Conservation (phyloP, 176 grass and related monocot species). For the Bonia amplexicaulis region DNA sequence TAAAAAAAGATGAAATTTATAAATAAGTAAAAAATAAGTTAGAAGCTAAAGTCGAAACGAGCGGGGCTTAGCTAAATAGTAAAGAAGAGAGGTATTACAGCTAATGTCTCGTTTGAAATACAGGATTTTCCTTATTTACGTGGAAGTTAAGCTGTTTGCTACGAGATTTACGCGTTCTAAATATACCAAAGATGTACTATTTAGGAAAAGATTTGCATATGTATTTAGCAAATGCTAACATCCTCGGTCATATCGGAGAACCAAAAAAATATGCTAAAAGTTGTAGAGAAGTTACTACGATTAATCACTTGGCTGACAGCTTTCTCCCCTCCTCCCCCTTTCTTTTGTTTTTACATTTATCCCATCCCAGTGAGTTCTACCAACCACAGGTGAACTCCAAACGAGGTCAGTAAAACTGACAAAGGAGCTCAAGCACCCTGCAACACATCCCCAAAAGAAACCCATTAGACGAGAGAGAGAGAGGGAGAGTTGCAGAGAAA, state of each 20-base stretch:
- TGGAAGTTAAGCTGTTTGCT: accelerated
- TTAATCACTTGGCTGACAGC: too few species aligned
- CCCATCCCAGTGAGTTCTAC: background rate
- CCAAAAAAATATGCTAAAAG: background rate
- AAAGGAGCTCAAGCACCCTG: background rate
- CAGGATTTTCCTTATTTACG: accelerated
- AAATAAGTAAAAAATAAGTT: too few species aligned
- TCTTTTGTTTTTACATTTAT: background rate
- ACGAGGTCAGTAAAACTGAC: conserved; percentile 19
- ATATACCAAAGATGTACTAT: background rate
- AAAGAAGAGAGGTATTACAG: background rate
- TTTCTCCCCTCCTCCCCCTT: background rate
- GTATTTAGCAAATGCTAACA: too few species aligned
- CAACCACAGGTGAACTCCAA: conserved; percentile 24
- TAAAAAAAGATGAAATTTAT: too few species aligned
- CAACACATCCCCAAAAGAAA: background rate
- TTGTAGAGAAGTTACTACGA: too few species aligned
- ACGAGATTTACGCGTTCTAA: background rate
- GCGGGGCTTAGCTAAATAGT: too few species aligned
- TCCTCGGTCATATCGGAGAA: background rate
- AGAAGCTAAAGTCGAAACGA: too few species aligned
- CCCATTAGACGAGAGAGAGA: background rate
- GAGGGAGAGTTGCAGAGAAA: background rate
- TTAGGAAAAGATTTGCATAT: background rate
- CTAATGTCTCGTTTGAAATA: too few species aligned